Conservation (phyloP, 208 protist genomes). For the Trypanosoma boissoni region DNA sequence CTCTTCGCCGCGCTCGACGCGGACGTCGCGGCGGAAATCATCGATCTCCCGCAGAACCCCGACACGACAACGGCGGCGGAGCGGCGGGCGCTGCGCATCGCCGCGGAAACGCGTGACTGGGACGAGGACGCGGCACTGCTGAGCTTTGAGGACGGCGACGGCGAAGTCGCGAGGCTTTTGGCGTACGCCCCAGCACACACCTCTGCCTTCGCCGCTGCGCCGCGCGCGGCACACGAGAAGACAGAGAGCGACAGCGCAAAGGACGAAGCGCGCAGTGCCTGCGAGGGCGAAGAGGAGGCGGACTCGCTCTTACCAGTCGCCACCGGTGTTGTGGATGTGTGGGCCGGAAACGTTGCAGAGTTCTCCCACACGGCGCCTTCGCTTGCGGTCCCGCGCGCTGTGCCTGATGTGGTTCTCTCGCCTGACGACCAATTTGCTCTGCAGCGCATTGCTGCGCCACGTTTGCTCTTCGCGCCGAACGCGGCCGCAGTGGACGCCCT, state of each 20-base stretch:
- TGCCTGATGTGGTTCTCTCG: constrained; percentile 43
- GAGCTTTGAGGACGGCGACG: constrained; percentile 66
- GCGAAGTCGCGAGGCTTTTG: constrained; percentile 61
- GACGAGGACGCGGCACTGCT: constrained; percentile 68
- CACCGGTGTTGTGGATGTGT: constrained; percentile 46
- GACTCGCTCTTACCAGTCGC: constrained; percentile 25
- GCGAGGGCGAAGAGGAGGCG: constrained; percentile 57
- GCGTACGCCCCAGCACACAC: constrained; percentile 66
- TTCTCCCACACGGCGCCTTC: constrained; percentile 42
- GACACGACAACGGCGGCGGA: constrained; percentile 47
- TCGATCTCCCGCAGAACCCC: constrained; percentile 40
- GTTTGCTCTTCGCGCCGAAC: constrained; percentile 57
- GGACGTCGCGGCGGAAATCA: constrained; percentile 59
- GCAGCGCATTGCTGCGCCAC: constrained; percentile 36
- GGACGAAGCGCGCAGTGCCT: constrained; percentile 23
- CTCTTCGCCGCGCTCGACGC: constrained; percentile 58
- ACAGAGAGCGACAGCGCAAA: background rate
- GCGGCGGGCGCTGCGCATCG: constrained; percentile 47
- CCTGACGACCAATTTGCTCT: constrained; percentile 55
- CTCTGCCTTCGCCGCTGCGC: constrained; percentile 38
- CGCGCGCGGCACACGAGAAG: constrained; percentile 28
- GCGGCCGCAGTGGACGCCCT: constrained; percentile 44
- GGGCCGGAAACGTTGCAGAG: constrained; percentile 74
- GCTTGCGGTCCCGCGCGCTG: constrained; percentile 49
- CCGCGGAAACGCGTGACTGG: constrained; percentile 52